Base-by-base conservation (phyloP, 2,329 filamentous ascomycete species). In the Penicillium glabrum region DNA sequence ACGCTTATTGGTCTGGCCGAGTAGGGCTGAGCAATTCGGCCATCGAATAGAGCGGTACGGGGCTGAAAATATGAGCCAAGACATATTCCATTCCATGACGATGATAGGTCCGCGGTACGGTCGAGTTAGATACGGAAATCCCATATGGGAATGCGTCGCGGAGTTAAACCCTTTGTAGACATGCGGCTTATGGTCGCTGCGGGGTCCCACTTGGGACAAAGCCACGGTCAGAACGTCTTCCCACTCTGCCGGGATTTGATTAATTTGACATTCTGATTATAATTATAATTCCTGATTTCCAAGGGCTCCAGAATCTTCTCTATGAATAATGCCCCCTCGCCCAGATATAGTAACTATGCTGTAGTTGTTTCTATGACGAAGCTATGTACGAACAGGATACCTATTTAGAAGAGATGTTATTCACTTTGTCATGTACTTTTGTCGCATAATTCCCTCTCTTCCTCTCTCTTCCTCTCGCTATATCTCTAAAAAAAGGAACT, bases 1-100 rank as follows among this genome's bases (percentile, higher is more conserved):
- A 41, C 11, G 19, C 16, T 24, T 13, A 58, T 58, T 59, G 50
- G 51, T 47, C 16, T 27, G 16, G 27, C 19, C 43, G 39, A 60
- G 58, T 60, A 60, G 58, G 58, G 58, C 58, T 60, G 58, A 60
- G 41, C 44, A 46, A 53, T 43, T 29, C 44, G 39, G 39, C 41
- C n/a, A 53, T 24, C 23, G n/a, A 46, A 47, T 45, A 43, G 8
- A 46, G 47, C 33, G 21, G 44, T 35, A 52, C 29, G 45, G 46
- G 52, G 45, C 45, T 48, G 50, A 45, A 35, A 53, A 8, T 21
- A 26, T 37, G 26, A 35, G 29, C 31, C 16, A 46, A 33, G 29
- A 41, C 24, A 26, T 46, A 46, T 37, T 13, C 4, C 16, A 39
- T 26, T 29, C 6, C 13, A 19, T 11, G 35, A 24, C 8, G 5